These are phyloP conservation scores for Beta corolliflora DNA, from an alignment of 179 eudicot species.

Conservation along the genomic window DNA sequence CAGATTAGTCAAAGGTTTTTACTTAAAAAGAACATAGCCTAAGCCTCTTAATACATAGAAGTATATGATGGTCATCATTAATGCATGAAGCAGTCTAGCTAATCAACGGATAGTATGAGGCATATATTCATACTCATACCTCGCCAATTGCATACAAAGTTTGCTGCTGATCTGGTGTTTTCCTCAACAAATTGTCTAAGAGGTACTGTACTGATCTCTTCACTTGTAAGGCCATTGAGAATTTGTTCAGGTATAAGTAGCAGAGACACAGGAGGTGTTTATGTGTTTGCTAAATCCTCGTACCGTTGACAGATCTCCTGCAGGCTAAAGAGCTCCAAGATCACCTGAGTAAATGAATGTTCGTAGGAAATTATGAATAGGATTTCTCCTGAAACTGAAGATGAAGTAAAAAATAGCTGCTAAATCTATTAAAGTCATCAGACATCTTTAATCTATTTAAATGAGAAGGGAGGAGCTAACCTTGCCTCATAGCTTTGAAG, in stretches of 20 bases:
- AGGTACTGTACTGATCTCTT: conserved; percentile 91
- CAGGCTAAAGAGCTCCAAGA: conserved; percentile 98
- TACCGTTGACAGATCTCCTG: conserved; percentile 95
- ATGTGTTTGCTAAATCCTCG: conserved; percentile 21
- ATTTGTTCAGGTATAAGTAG: background rate
- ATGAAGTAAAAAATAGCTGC: background rate
- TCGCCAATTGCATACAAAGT: conserved; percentile 96
- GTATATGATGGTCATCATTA: background rate
- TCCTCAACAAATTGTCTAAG: conserved; percentile 84
- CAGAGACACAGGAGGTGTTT: background rate
- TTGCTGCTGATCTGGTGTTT: conserved; percentile 91
- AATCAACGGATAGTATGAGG: background rate
- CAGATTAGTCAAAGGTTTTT: background rate
- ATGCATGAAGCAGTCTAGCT: background rate
- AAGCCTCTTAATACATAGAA: background rate
- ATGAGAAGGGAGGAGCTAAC: background rate
- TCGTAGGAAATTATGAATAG: conserved; percentile 21
- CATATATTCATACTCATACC: conserved; percentile 46
- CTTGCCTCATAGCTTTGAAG: too few relatives aligned
- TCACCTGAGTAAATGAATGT: conserved; percentile 57
- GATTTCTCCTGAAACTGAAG: conserved; percentile 1
- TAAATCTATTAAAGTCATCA: background rate
- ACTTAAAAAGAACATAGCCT: background rate
- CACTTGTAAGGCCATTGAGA: conserved; percentile 48
- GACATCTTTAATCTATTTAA: background rate